Conservation (phyloP, 2,329 filamentous ascomycete genomes). For the Plenodomus lindquistii region DNA sequence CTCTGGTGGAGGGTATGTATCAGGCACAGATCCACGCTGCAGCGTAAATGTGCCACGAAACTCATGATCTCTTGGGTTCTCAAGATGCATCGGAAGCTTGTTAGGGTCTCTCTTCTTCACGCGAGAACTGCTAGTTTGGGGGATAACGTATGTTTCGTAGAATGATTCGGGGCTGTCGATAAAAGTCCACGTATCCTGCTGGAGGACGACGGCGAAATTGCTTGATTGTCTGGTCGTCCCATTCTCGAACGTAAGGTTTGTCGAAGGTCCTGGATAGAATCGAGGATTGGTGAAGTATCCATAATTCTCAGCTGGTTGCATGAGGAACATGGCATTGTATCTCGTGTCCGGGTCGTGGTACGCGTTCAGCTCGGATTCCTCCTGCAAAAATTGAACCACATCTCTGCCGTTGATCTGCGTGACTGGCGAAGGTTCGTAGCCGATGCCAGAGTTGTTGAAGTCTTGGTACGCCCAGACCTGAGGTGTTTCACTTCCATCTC, state of each 20-base stretch:
- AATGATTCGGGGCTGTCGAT: conserved; percentile 45
- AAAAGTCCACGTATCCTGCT: conserved; percentile 30
- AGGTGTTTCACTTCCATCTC: conserved; percentile 32
- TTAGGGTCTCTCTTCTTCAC: conserved; percentile 32
- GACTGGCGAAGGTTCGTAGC: conserved; percentile 40
- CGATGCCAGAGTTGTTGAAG: conserved; percentile 29
- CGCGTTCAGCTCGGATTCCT: conserved; percentile 30
- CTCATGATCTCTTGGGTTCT: conserved; percentile 35
- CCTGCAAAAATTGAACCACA: conserved; percentile 39
- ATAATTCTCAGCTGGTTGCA: conserved; percentile 35
- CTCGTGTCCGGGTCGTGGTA: conserved; percentile 49
- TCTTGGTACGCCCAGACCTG: conserved; percentile 39
- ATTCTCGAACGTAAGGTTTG: conserved; percentile 42
- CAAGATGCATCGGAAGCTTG: conserved; percentile 28
- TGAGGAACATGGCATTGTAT: conserved; percentile 47
- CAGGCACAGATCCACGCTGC: conserved; percentile 27
- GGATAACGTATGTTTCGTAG: conserved; percentile 43
- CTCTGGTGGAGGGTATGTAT: conserved; percentile 43
- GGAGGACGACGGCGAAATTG: conserved; percentile 35
- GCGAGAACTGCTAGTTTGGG: conserved; percentile 13
- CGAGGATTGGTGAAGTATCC: conserved; percentile 36
- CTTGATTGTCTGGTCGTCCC: conserved; percentile 34
- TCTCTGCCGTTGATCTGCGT: conserved; percentile 44
- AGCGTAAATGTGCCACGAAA: conserved; percentile 23
- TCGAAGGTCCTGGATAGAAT: conserved; percentile 37